phyloP scores from a whole-genome alignment of 2,329 filamentous ascomycete genomes.

The Alternaria atra region DNA sequence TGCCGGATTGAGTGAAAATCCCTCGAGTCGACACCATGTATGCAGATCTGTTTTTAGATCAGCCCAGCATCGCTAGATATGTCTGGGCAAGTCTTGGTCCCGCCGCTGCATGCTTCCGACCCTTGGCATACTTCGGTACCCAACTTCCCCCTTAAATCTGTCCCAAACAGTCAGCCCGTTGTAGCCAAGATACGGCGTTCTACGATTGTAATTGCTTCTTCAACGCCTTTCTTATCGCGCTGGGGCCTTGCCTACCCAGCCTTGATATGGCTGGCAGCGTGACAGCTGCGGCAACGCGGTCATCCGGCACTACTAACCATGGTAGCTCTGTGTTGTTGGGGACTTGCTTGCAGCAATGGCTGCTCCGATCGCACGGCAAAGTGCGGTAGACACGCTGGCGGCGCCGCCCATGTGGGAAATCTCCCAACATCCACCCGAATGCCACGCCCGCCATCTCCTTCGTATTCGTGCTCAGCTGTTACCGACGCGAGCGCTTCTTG shows the following conservation, averaged over 20 bases:
- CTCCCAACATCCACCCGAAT: not conserved
- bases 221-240: not conserved
- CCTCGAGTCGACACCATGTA: not conserved
- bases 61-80: not conserved
- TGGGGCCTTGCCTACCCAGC: not conserved
- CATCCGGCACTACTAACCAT: not conserved
- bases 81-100: constrained; percentile 12
- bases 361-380: not conserved
- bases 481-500: constrained; percentile 3
- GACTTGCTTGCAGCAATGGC: not conserved
- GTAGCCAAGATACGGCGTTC: not conserved
- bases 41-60: constrained; percentile 9
- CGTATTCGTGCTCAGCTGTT: constrained; percentile 13
- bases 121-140: constrained; percentile 7
- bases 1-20: not conserved
- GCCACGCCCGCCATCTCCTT: constrained; percentile 1
- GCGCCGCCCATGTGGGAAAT: not conserved
- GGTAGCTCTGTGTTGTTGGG: constrained; percentile 1
- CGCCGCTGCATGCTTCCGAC: not conserved
- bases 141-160: constrained; percentile 7
- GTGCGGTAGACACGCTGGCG: not conserved
- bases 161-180: not conserved
- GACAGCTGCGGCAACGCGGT: not conserved
- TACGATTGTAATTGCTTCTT: not conserved
- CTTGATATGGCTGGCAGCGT: not conserved